A percentile compares a stretch with the other conserved stretches of the same genome.
These are phyloP conservation scores for Cyclotella kingstonii DNA, from an alignment of 108 stramenopile genomes.

Conservation along the genomic window DNA sequence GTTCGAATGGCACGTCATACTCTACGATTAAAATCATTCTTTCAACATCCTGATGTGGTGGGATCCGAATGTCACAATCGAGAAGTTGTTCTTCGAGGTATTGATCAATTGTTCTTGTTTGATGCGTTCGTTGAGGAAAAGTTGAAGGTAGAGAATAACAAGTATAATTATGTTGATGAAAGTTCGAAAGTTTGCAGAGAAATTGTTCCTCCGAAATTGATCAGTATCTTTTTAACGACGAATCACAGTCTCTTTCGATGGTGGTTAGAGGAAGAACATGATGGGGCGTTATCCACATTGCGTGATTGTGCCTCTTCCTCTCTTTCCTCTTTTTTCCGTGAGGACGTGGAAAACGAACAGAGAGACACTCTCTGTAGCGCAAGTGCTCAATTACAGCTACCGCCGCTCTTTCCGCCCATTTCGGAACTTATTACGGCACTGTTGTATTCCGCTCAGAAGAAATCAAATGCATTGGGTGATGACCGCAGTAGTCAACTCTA, in stretches of 20 bases:
- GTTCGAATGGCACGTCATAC: constrained; percentile 59
- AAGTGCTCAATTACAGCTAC: not conserved
- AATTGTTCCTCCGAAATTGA: constrained; percentile 33
- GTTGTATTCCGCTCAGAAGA: constrained; percentile 60
- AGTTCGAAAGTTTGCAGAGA: too few species aligned
- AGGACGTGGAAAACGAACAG: constrained; percentile 17
- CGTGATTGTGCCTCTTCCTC: constrained; percentile 52
- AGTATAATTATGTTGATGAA: not conserved
- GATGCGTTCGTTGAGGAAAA: constrained; percentile 43
- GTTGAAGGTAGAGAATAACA: not conserved
- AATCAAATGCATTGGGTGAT: constrained; percentile 52
- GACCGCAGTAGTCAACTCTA: constrained; percentile 44
- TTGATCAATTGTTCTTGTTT: constrained; percentile 76
- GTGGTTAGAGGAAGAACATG: constrained; percentile 74
- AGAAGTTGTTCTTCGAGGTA: constrained; percentile 34
- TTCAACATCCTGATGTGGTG: constrained; percentile 57
- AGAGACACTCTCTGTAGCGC: not conserved
- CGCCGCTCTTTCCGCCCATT: constrained; percentile 45
- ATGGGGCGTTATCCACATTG: constrained; percentile 45
- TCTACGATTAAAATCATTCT: constrained; percentile 61
- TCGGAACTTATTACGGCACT: constrained; percentile 71
- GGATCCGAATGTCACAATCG: constrained; percentile 42
- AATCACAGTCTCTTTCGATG: constrained; percentile 59
- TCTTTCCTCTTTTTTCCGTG: constrained; percentile 31
- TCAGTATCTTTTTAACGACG: constrained; percentile 53